A percentile compares a stretch with the other conserved stretches of the same genome.
Evolutionary conservation across 164 flowering plant genomes (phyloP).

Genomic region (Tetracentron sinense): DNA sequence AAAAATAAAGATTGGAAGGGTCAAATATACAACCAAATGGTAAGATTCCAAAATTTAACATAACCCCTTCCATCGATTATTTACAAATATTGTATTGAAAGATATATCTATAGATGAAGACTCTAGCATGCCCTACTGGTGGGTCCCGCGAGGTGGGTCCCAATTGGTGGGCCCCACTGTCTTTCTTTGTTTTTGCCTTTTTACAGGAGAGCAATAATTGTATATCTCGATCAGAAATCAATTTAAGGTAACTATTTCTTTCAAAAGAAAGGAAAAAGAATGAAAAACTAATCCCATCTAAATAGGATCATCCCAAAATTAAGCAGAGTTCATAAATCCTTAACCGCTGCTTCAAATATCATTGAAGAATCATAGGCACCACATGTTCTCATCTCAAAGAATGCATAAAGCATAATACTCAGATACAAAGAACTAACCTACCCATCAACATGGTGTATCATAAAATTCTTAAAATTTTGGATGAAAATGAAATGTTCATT

Average conservation of each 20-base stretch:
- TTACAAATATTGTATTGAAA: too few relatives aligned
- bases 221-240: background rate
- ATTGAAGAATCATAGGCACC: background rate
- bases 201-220: background rate
- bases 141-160: too few relatives aligned
- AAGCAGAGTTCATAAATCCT: background rate
- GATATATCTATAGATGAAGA: too few relatives aligned
- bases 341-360: background rate
- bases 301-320: background rate
- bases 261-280: too few relatives aligned
- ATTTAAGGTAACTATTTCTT: background rate
- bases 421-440: background rate
- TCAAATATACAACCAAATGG: background rate
- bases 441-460: background rate
- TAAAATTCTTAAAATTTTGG: background rate
- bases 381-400: conserved; percentile 1
- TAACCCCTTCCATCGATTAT: too few relatives aligned
- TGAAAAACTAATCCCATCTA: background rate
- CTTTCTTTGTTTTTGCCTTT: background rate
- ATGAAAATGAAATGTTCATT: background rate
- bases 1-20: background rate
- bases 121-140: too few relatives aligned
- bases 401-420: background rate
- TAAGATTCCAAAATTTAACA: too few relatives aligned
- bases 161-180: too few relatives aligned